Base-by-base conservation (phyloP, 345 rosid species). In the Pistacia atlantica region DNA sequence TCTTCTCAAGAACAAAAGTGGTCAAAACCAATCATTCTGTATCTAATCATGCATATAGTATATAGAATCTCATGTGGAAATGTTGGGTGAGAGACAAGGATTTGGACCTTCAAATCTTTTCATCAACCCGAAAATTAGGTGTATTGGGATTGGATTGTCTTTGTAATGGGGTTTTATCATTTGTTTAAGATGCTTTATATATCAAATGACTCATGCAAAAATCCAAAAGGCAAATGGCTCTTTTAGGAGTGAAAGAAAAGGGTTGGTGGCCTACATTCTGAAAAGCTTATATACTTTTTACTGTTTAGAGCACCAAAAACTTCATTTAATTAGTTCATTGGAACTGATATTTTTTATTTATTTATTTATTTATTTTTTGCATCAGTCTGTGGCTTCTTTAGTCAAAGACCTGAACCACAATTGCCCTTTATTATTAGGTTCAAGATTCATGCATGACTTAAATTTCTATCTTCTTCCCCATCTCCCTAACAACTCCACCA, bases 11-110 rank as follows among this genome's bases (percentile, higher is more conserved):
- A 80, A 69, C 73, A 78, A 86, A 91, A 84, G 97, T 85, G 75
- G 95, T 92, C 98, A 93, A 93, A 89, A 54, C 87, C 92, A 93
- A 93, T 90, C 83, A 90, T 87, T 83, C 70, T 73, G 74, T 61
- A 73, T 70, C 79, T 77, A 86, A 89, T 91, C 76, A 86, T 45
- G 66, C 75, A 61, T 22, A 84, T 87, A 87, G 67, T 76, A 87
- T 86, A 87, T 78, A 88, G 88, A 91, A 75, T 86, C 85, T 91
- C 92, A 87, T 86, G 91, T 87, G 89, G 84, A 83, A 82, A 67
- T 93, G 89, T 83, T 88, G 86, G 92, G 69, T 71, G 37, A 84
- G 81, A 75, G 83, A 90, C 79, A 84, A 84, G 86, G 81, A 85
- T 66, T 75, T 48, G 79, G 46, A 25, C 81, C 81, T 67, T 71